phyloP scores from a whole-genome alignment of 1,139 yeast genomes.

The Yamadazyma buinensis region DNA sequence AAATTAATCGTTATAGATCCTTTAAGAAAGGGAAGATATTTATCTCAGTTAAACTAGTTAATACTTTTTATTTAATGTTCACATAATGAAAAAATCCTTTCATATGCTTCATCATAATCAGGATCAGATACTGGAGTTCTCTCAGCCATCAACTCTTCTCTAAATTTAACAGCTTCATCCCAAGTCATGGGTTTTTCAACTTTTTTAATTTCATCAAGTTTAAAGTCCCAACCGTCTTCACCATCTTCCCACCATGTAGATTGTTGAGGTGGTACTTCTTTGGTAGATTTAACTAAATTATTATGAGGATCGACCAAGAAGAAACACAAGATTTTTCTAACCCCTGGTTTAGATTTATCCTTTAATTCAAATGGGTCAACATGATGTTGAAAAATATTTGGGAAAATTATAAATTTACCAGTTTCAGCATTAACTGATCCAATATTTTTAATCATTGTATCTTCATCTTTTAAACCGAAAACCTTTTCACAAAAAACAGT shows the following conservation, averaged over 20 bases:
- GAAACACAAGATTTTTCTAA: conserved; percentile 38
- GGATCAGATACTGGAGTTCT: conserved; percentile 13
- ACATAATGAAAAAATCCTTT: conserved; percentile 10
- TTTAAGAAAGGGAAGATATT: conserved; percentile 59
- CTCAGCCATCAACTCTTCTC: conserved; percentile 34
- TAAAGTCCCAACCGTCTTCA: conserved; percentile 7
- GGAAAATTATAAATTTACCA: conserved; percentile 33
- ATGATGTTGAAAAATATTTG: conserved; percentile 38
- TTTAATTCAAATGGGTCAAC: conserved; percentile 36
- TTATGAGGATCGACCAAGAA: conserved; percentile 39
- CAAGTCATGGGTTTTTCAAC: conserved; percentile 17
- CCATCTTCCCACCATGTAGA: conserved; percentile 31
- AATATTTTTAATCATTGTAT: conserved; percentile 16
- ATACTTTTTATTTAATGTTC: too few relatives aligned
- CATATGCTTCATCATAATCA: conserved; percentile 9
- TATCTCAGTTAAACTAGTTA: conserved; percentile 40
- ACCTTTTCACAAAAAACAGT: conserved; percentile 18
- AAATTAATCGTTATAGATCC: conserved; percentile 64
- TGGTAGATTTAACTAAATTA: conserved; percentile 24
- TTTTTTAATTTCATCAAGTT: conserved; percentile 6
- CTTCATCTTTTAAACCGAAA: conserved; percentile 30
- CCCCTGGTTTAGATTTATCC: conserved; percentile 34
- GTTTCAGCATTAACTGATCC: conserved; percentile 26
- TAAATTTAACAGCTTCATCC: conserved; percentile 21
- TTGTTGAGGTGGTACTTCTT: conserved; percentile 41